Evolutionary conservation across 768 basidiomycete species (phyloP), one percentile per base, ranked within the genome.

Genomic region (Rhodotorula babjevae): DNA sequence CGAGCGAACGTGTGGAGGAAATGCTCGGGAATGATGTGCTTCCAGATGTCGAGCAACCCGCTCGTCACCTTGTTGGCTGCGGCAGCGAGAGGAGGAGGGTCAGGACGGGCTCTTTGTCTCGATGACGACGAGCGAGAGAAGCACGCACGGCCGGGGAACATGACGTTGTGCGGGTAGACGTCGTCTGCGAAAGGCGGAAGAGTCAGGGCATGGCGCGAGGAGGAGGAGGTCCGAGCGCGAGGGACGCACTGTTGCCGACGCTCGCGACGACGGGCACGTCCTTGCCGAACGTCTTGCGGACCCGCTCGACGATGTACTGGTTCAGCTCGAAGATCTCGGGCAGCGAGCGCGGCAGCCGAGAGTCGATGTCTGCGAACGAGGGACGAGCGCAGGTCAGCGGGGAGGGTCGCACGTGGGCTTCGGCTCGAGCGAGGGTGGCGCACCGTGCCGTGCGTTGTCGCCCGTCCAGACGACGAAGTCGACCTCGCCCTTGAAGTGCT

Each of bases 401-500:
- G 44, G 9, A n/a, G 5, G 42, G n/a, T 7, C 25, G 19, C 18
- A 42, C 23, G 36, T 42, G 56, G 11, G 56, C 29, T 47, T 42
- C 31, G 11, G 56, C 29, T 47, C 27, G 18, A 36, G 31, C 11
- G 11, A 64, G 16, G 9, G 25, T 25, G 29, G 29, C 64, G 19
- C 21, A 58, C 36, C 47, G 25, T 64, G 74, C 78, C 82, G 80
- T 2, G 83, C 84, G 70, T 81, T 83, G 71, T 84, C 73, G 59
- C 29, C 83, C 85, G 77, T 78, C 90, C 90, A 93, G 49, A 96
- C 84, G 46, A 96, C 91, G 79, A 94, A 96, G 79, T 96, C 93
- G 52, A 96, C 85, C 77, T 93, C 87, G 70, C 86, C 84, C 55
- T 88, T 86, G 91, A 91, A 93, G 72, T 90, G 85, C 75, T 87